Evolutionary conservation across 192 early-diverging fungal genomes (phyloP).

Genomic region (Coemansia sp.): DNA sequence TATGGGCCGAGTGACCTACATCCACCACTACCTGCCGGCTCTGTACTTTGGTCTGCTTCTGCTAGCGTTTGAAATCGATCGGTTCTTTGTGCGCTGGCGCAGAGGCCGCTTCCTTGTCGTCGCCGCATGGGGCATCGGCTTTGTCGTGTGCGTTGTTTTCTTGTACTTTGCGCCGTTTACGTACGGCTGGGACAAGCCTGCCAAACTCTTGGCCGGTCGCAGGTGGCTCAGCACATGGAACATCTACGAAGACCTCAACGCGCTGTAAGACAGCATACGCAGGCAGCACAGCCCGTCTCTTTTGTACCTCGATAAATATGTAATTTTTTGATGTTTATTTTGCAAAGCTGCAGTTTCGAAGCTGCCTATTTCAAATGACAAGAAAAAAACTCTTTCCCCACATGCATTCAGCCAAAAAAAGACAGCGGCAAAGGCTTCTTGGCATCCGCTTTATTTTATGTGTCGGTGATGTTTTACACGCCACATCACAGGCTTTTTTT

Average conservation of each 20-base stretch:
- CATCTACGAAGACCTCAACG: constrained; percentile 57
- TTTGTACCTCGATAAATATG: background rate
- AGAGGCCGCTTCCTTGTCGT: constrained; percentile 60
- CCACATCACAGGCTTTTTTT: background rate
- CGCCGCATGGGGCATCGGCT: constrained; percentile 36
- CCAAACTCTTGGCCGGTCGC: constrained; percentile 55
- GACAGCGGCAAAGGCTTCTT: too few species aligned
- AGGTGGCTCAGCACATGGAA: constrained; percentile 82
- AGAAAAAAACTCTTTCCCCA: background rate
- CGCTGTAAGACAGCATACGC: constrained; percentile 17
- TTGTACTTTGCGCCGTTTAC: constrained; percentile 75
- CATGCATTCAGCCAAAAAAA: too few species aligned
- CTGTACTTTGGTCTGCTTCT: constrained; percentile 80
- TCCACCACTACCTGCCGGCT: constrained; percentile 94
- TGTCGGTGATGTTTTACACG: background rate
- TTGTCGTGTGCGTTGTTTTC: constrained; percentile 33
- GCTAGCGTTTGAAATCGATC: constrained; percentile 73
- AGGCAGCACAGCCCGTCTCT: background rate
- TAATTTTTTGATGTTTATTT: constrained; percentile 1
- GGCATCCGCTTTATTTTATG: background rate
- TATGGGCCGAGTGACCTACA: constrained; percentile 88
- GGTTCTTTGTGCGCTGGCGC: constrained; percentile 60
- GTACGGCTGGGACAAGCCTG: constrained; percentile 75
- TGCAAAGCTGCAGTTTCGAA: background rate
- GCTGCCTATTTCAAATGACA: background rate